These are phyloP conservation scores for Solidago caesia DNA, from an alignment of 129 eudicot genomes.

Conservation along the genomic window DNA sequence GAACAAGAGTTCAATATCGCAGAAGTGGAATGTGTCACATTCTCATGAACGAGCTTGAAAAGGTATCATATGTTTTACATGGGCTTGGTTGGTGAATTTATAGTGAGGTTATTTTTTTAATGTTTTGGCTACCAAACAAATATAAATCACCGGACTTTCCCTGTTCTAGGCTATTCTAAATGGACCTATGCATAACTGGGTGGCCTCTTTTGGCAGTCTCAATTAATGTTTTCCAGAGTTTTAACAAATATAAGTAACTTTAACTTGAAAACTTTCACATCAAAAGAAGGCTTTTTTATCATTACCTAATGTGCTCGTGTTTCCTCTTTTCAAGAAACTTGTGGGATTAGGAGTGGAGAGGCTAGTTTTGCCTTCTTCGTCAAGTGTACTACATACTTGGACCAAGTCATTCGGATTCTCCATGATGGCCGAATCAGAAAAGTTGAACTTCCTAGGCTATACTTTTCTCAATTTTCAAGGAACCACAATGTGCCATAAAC, in stretches of 20 bases:
- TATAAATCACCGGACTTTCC: neutral
- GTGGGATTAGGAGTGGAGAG: constrained; percentile 62
- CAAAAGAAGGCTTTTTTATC: neutral
- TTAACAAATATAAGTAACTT: neutral
- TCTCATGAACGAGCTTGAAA: constrained; percentile 69
- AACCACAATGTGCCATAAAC: constrained; percentile 70
- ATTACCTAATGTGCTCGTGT: neutral
- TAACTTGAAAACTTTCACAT: neutral
- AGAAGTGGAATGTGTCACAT: constrained; percentile 79
- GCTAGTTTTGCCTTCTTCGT: constrained; percentile 67
- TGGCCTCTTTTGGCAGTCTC: neutral
- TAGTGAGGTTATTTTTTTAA: neutral
- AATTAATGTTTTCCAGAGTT: no score
- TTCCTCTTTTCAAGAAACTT: constrained; percentile 42
- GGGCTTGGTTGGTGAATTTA: neutral
- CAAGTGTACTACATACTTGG: constrained; percentile 62
- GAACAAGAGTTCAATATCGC: constrained; percentile 63
- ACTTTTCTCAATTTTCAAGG: constrained; percentile 76
- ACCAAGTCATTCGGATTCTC: constrained; percentile 68
- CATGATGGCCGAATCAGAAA: constrained; percentile 44
- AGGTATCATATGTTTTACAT: constrained; percentile 37
- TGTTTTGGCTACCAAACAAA: neutral
- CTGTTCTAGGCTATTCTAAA: neutral
- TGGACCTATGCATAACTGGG: neutral
- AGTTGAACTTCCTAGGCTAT: constrained; percentile 44